Evolutionary conservation across 2,329 filamentous ascomycete species (phyloP).

Genomic region (Trichoderma sp.): DNA sequence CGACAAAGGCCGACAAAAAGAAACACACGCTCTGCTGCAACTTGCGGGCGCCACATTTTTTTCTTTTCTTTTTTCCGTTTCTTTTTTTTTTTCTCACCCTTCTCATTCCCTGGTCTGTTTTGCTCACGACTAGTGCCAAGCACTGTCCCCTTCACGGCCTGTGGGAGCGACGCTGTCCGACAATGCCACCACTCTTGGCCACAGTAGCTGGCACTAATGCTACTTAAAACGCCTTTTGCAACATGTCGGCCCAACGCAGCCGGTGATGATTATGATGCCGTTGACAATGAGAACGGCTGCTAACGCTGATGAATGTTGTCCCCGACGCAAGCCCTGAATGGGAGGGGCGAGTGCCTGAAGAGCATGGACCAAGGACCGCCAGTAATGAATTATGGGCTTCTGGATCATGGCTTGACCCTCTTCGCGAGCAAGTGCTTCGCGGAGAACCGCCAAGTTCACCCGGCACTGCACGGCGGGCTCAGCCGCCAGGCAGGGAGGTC

Average conservation of each 20-base stretch:
- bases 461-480: conserved; percentile 12
- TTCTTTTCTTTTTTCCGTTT: not conserved
- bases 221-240: not conserved
- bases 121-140: not conserved
- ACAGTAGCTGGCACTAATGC: conserved; percentile 10
- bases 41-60: not conserved
- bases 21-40: conserved; percentile 4
- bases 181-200: conserved; percentile 10
- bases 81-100: too few species aligned
- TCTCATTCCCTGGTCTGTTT: not conserved
- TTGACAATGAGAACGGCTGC: not conserved
- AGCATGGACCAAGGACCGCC: conserved; percentile 6
- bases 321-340: not conserved
- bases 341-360: not conserved
- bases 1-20: conserved; percentile 4
- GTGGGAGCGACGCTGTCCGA: conserved; percentile 11
- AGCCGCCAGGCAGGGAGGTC: conserved; percentile 16
- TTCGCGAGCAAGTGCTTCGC: not conserved
- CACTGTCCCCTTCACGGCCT: conserved; percentile 5
- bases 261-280: conserved; percentile 15
- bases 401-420: not conserved
- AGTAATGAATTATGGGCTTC: not conserved
- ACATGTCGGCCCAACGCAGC: conserved; percentile 17
- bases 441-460: not conserved
- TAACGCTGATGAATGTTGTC: not conserved